These are phyloP conservation scores for Lodderomyces beijingensis DNA, from an alignment of 1,139 yeast genomes.

Conservation along the genomic window DNA sequence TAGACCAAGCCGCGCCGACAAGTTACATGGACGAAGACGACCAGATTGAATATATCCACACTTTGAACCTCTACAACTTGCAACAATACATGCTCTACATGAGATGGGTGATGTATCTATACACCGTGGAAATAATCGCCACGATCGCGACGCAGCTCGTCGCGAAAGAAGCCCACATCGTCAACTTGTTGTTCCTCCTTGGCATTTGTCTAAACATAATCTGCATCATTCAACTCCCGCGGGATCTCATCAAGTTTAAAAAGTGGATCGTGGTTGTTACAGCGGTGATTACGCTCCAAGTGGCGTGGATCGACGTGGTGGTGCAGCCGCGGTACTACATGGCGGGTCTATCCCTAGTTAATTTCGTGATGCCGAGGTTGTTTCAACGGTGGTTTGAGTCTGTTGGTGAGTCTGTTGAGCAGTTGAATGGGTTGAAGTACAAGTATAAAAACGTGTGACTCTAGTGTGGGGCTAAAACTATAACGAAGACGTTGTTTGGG, in stretches of 20 bases:
- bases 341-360: constrained; percentile 16
- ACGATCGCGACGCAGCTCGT: constrained; percentile 1
- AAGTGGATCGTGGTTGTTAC: constrained; percentile 1
- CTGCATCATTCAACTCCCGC: neutral
- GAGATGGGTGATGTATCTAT: constrained; percentile 7
- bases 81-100: constrained; percentile 6
- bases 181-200: constrained; percentile 1
- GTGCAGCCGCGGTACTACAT: constrained; percentile 2
- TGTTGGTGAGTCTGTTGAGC: constrained; percentile 12
- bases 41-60: constrained; percentile 17
- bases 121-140: constrained; percentile 5
- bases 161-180: neutral
- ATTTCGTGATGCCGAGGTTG: constrained; percentile 12
- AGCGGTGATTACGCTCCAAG: constrained; percentile 4
- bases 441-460: constrained; percentile 21
- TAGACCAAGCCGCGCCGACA: constrained; percentile 8
- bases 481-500: too few species aligned
- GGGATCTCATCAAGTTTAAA: neutral
- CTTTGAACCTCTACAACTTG: constrained; percentile 10
- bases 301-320: constrained; percentile 1
- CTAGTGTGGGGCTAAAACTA: neutral
- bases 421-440: constrained; percentile 16
- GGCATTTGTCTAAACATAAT: neutral
- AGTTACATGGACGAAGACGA: constrained; percentile 21
- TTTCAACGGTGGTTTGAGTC: constrained; percentile 14